phyloP scores from a whole-genome alignment of 306 rosid genomes.

The Prunus davidiana region DNA sequence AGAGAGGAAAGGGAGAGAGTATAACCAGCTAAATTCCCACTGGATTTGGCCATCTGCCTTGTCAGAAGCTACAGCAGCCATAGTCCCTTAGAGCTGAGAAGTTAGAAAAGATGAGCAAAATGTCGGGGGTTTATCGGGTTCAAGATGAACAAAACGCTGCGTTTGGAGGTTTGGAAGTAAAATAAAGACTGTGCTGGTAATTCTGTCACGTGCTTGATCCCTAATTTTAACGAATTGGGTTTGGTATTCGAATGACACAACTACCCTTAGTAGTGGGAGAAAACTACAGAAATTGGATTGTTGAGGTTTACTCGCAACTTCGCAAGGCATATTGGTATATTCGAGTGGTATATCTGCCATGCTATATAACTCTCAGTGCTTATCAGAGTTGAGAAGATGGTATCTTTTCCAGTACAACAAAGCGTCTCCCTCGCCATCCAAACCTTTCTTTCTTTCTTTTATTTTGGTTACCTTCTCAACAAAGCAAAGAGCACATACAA shows the following conservation, averaged over 20 bases:
- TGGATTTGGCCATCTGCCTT: conserved; percentile 24
- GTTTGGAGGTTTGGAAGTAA: not conserved
- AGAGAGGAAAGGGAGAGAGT: conserved; percentile 3
- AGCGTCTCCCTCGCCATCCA: conserved; percentile 4
- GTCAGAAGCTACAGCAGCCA: conserved; percentile 40
- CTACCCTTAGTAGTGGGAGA: not conserved
- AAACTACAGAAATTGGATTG: not conserved
- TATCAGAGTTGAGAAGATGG: not conserved
- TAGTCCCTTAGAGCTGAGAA: conserved; percentile 9
- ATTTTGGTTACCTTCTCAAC: not conserved
- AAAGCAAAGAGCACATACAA: not conserved
- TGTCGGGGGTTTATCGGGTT: not conserved
- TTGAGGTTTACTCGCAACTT: not conserved
- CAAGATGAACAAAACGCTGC: not conserved
- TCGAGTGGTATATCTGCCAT: conserved; percentile 33
- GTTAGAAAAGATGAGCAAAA: not conserved
- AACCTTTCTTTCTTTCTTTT: not conserved
- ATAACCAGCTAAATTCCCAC: conserved; percentile 66
- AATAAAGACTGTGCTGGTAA: not conserved
- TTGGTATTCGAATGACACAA: not conserved
- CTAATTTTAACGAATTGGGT: not conserved
- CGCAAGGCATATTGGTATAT: conserved; percentile 33
- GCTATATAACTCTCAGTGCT: not conserved
- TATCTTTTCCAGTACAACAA: conserved; percentile 11
- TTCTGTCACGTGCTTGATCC: no score